Base-by-base conservation (phyloP, 2,329 filamentous ascomycete species). In the Fonsecaea monophora region DNA sequence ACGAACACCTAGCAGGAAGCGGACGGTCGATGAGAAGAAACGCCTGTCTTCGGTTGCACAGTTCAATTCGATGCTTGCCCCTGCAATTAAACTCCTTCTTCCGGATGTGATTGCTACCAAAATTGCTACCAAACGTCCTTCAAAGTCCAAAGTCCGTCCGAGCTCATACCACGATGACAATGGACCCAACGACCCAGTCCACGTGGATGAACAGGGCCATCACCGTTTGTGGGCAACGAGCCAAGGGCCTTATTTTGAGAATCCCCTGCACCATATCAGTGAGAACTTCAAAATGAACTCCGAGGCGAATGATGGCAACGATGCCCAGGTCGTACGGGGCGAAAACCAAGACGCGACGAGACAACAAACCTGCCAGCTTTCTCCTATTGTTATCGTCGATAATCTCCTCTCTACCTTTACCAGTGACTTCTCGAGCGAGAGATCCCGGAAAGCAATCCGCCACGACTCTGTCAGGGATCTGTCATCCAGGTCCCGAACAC, bases 1-100 rank as follows among this genome's bases (percentile, higher is more conserved):
- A 56, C 53, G 13, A 34, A 21, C 53, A 38, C 9, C 32, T 37
- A 12, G 25, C 53, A 56, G 34, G 53, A 56, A 38, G 30, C 53
- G 53, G 53, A 37, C 53, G n/a, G 53, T 9, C 53, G 32, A 56
- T n/a, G 53, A 10, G 34, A 56, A 56, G 53, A 56, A 38, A n/a
- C 15, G n/a, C 53, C 53, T 34, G 7, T 56, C 4, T 56, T 25
- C 32, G 34, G 53, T 21, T 34, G 25, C 53, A 37, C 32, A 21
- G 34, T 34, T 38, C 10, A n/a, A 56, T 18, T 56, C 30, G 53
- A 56, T n/a, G 32, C 34, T 34, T 56, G 34, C 53, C 53, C 18
- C 53, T 30, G 53, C 30, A 56, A 13, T 34, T 21, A 56, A n/a
- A 13, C n/a, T 37, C 25, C 10, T 56, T 21, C 10, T 56, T 21